A percentile compares a stretch with the other conserved stretches of the same genome.
phyloP scores from a whole-genome alignment of 1,284 basidiomycete species.

The Melampsora larici-populina region DNA sequence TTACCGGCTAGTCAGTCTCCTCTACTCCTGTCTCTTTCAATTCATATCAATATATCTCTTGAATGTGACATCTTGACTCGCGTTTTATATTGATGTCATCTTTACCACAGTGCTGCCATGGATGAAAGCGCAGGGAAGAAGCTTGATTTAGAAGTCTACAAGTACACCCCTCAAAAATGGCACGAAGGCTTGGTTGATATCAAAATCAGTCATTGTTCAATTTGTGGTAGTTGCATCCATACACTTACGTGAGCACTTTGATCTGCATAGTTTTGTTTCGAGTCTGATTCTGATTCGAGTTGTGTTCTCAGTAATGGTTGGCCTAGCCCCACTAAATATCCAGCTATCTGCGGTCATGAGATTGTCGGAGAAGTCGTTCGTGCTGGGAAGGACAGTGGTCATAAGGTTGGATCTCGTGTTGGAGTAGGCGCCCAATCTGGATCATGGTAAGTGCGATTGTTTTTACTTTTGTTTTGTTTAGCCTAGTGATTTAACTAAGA shows the following conservation, averaged over 20 bases:
- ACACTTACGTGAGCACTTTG: constrained; percentile 9
- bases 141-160: constrained; percentile 6
- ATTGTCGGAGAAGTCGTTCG: constrained; percentile 30
- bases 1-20: constrained; percentile 18
- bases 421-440: constrained; percentile 36
- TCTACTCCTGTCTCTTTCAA: background rate
- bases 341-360: constrained; percentile 36
- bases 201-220: constrained; percentile 31
- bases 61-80: background rate
- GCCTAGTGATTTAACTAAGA: background rate
- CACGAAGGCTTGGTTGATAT: constrained; percentile 26
- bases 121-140: constrained; percentile 16
- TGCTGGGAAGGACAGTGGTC: constrained; percentile 28
- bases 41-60: background rate
- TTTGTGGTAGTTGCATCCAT: constrained; percentile 39
- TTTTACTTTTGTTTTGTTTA: background rate
- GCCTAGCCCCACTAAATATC: constrained; percentile 31
- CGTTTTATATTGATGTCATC: background rate
- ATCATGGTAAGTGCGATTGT: constrained; percentile 10
- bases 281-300: background rate
- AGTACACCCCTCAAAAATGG: constrained; percentile 23
- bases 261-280: too few relatives aligned
- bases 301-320: constrained; percentile 17
- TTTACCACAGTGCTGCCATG: background rate
- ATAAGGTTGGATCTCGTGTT: constrained; percentile 15